Percentiles rank a stretch among this genome's conserved stretches.
Evolutionary conservation across 1,284 basidiomycete genomes (phyloP).

Genomic region (Cryptococcus jaspeensis): DNA sequence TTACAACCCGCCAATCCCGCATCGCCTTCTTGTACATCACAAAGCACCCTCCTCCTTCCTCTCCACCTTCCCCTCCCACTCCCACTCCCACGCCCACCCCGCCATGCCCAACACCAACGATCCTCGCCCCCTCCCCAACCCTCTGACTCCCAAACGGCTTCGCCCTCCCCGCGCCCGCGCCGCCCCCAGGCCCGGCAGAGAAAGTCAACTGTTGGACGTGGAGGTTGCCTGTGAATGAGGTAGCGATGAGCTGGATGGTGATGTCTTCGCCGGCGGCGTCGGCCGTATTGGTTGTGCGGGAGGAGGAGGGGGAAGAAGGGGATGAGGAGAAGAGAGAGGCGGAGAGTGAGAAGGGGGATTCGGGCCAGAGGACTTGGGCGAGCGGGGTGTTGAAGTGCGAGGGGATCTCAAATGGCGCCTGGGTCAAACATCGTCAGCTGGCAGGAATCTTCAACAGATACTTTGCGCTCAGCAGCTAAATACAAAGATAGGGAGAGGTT

Average conservation of each 20-base stretch:
- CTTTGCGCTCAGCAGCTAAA: too few species aligned
- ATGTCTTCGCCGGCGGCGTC: neutral
- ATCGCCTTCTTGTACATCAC: neutral
- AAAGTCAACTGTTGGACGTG: conserved; percentile 9
- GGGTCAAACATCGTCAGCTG: too few species aligned
- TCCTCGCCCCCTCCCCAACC: neutral
- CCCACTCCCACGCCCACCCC: neutral
- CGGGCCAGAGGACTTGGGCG: conserved; percentile 9
- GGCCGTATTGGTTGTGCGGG: neutral
- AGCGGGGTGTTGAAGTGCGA: conserved; percentile 9
- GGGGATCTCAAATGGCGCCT: conserved; percentile 13
- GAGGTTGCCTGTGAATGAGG: conserved; percentile 6
- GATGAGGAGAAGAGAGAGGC: neutral
- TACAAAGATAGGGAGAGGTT: too few species aligned
- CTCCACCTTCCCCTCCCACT: too few species aligned
- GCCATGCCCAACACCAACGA: neutral
- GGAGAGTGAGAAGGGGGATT: conserved; percentile 5
- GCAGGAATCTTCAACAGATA: too few species aligned
- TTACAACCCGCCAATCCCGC: conserved; percentile 4
- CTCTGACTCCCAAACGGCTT: neutral
- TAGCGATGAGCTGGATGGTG: conserved; percentile 3
- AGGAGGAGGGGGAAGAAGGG: neutral
- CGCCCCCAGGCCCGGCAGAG: neutral
- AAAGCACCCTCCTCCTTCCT: neutral
- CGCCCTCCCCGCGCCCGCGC: neutral